Conservation (phyloP, 2,329 filamentous ascomycete species). For the Pseudogymnoascus sp. region DNA sequence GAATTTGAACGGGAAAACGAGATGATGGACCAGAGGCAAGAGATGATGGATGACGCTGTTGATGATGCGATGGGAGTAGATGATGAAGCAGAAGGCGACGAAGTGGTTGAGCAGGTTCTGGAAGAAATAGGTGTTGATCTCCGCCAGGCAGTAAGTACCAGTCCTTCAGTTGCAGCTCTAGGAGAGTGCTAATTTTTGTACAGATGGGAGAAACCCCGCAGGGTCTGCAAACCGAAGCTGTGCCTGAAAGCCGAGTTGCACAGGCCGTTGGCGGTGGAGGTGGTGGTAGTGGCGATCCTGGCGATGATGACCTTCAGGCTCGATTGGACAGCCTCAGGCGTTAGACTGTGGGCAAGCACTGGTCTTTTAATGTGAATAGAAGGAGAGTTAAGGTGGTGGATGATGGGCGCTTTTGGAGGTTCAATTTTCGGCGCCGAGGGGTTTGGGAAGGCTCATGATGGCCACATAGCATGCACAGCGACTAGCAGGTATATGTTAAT, state of each 20-base stretch:
- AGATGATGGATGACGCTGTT: slow-evolving; percentile 99
- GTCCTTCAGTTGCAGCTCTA: not conserved
- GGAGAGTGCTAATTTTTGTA: slow-evolving; percentile 13
- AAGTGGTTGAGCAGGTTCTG: slow-evolving; percentile 91
- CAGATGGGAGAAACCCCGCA: slow-evolving; percentile 89
- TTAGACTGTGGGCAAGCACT: not conserved
- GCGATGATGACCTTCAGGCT: slow-evolving; percentile 87
- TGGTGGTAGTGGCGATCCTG: slow-evolving; percentile 48
- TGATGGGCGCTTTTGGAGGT: not conserved
- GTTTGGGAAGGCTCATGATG: slow-evolving; percentile 1
- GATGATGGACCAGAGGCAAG: slow-evolving; percentile 97
- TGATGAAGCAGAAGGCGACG: slow-evolving; percentile 91
- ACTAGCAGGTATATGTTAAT: not conserved
- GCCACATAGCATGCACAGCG: slow-evolving; percentile 4
- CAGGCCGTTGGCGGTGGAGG: slow-evolving; percentile 70
- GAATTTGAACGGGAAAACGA: slow-evolving; percentile 99
- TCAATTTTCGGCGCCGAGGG: not conserved
- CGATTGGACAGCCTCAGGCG: slow-evolving; percentile 71
- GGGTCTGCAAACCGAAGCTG: slow-evolving; percentile 67
- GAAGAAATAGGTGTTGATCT: slow-evolving; percentile 96
- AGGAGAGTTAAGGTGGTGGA: not conserved
- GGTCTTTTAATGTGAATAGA: not conserved
- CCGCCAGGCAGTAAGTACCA: slow-evolving; percentile 68
- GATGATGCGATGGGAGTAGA: slow-evolving; percentile 90
- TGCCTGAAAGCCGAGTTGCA: slow-evolving; percentile 71